Evolutionary conservation across 805 yeast species (phyloP).

Genomic region (Zygosaccharomyces bisporus): DNA sequence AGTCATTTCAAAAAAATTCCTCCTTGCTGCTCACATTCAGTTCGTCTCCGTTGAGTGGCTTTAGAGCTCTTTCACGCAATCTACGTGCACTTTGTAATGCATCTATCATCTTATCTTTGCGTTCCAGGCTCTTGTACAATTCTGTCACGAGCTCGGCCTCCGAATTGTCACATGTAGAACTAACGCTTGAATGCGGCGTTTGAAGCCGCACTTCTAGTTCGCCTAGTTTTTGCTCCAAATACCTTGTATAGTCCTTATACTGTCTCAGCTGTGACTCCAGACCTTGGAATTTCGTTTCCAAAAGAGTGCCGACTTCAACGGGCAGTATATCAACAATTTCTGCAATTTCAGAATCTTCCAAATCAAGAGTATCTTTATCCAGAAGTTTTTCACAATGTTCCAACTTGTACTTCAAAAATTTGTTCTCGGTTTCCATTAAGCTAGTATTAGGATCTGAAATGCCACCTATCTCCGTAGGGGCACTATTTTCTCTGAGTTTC

Average conservation of each 20-base stretch:
- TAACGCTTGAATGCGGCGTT: background rate
- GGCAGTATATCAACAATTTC: constrained; percentile 58
- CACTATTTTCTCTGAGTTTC: constrained; percentile 9
- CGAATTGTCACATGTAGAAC: constrained; percentile 21
- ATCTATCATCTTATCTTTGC: constrained; percentile 75
- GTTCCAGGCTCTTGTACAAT: constrained; percentile 56
- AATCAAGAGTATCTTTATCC: constrained; percentile 54
- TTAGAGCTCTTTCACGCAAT: constrained; percentile 44
- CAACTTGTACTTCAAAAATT: constrained; percentile 58
- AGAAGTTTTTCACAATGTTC: constrained; percentile 65
- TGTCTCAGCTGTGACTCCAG: constrained; percentile 34
- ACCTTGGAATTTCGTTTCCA: constrained; percentile 30
- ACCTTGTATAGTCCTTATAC: constrained; percentile 24
- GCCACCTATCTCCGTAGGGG: constrained; percentile 8
- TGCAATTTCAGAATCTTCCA: constrained; percentile 49
- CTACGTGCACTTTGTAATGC: constrained; percentile 65
- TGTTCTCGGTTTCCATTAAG: constrained; percentile 59
- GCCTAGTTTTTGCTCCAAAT: constrained; percentile 18
- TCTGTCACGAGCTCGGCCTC: constrained; percentile 61
- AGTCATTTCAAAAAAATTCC: constrained; percentile 4
- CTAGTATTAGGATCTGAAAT: constrained; percentile 35
- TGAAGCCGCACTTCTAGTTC: constrained; percentile 20
- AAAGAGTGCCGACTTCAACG: constrained; percentile 39
- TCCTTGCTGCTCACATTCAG: background rate
- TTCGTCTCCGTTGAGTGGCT: constrained; percentile 15